Base-by-base conservation (phyloP, 768 basidiomycete genomes). In the Vararia minispora region DNA sequence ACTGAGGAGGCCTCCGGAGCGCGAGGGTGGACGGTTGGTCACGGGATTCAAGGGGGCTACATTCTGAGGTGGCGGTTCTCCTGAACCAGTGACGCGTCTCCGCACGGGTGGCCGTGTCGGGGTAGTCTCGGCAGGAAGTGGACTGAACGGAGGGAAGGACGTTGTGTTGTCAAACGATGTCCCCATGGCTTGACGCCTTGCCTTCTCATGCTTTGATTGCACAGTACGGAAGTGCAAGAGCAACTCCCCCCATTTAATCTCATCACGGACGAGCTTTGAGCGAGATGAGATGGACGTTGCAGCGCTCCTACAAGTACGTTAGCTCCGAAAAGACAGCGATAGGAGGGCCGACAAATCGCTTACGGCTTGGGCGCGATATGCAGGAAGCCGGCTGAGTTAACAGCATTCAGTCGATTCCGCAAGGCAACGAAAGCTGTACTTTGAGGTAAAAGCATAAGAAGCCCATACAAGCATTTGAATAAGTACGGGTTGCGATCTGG, bases 171-270 rank as follows among this genome's bases (percentile, higher is more conserved):
- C 53, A 14, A 40, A 37, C 20, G 40, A 23, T 10, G 68, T 60
- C n/a, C 82, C 83, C 6, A 81, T 61, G 0, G 79, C 75, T 46
- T 76, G 79, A 26, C 92, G 68, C 21, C 91, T 75, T 4, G 90
- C 76, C 54, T 91, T 92, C 62, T 98, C 92, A 54, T 98, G 92
- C 49, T 79, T 83, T 24, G 72, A 68, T 58, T 99, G 95, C 1
- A 95, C 78, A 0, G 74, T 64, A 13, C 92, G 79, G 66, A 99
- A 99, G 57, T 99, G 95, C 4, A 72, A 69, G 8, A 98, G 71
- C 0, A 99, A 70, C 44, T 98, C 95, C 53, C 81, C 79, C 95
- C 95, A 99, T 55, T 95, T 97, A 56, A 99, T 95, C 37, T 95
- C 90, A 29, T 87, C 90, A 18, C 85, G 73, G 3, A 70, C 65